phyloP scores from a whole-genome alignment of 805 yeast genomes.

The Myxozyma udenii region DNA sequence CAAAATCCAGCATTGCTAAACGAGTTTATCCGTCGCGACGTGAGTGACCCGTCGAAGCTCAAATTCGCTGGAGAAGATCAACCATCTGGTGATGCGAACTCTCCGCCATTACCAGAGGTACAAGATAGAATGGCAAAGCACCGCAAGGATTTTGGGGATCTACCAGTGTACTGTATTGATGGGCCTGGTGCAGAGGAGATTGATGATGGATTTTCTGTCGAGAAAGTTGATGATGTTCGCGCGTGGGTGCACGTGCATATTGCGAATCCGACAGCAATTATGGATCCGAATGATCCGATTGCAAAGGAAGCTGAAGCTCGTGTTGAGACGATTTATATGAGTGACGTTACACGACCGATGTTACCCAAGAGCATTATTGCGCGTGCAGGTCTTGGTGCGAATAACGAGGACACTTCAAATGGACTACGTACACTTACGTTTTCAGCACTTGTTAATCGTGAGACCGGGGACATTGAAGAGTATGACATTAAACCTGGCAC shows the following conservation, averaged over 20 bases:
- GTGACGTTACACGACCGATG: conserved; percentile 65
- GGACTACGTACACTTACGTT: conserved; percentile 47
- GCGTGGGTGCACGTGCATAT: conserved; percentile 64
- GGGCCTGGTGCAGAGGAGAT: conserved; percentile 77
- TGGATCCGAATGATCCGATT: conserved; percentile 43
- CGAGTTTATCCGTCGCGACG: background rate
- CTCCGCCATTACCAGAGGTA: background rate
- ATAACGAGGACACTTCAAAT: conserved; percentile 32
- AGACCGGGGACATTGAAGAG: conserved; percentile 25
- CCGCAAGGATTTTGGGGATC: conserved; percentile 33
- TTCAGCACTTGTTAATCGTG: conserved; percentile 39
- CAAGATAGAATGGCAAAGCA: conserved; percentile 13
- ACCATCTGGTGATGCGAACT: background rate
- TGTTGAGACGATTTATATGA: conserved; percentile 68
- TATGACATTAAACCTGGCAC: conserved; percentile 43
- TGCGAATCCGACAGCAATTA: conserved; percentile 80
- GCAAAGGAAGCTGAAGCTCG: conserved; percentile 58
- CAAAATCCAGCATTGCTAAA: conserved; percentile 12
- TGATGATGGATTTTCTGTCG: conserved; percentile 85
- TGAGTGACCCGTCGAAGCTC: conserved; percentile 5
- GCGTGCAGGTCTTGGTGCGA: conserved; percentile 4
- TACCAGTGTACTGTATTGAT: conserved; percentile 79
- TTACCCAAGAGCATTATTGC: conserved; percentile 48
- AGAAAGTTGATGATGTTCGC: conserved; percentile 29
- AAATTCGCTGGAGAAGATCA: background rate